Evolutionary conservation across 2,329 filamentous ascomycete genomes (phyloP).

Genomic region (Juglanconis oblonga): DNA sequence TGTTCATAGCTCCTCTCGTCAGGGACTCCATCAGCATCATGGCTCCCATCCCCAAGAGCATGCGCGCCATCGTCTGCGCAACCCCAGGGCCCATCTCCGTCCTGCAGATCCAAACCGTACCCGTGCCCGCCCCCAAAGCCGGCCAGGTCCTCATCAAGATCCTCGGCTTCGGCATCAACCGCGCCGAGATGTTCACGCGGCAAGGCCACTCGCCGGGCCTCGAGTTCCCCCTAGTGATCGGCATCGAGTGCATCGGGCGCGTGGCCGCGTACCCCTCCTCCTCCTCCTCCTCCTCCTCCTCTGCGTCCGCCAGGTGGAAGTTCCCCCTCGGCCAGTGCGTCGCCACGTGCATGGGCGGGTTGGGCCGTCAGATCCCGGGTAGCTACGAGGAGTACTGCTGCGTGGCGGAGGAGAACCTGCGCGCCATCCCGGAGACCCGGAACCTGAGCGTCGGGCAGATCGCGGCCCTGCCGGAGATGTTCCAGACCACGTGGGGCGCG

Average conservation of each 20-base stretch:
- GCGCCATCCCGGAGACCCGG: slow-evolving; percentile 27
- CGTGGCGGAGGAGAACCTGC: slow-evolving; percentile 38
- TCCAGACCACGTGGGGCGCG: slow-evolving; percentile 47
- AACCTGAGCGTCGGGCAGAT: slow-evolving; percentile 31
- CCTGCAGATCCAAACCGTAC: slow-evolving; percentile 35
- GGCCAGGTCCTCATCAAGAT: slow-evolving; percentile 40
- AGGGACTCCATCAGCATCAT: background rate
- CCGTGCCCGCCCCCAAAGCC: slow-evolving; percentile 34
- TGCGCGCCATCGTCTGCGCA: slow-evolving; percentile 42
- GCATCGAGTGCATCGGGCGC: slow-evolving; percentile 43
- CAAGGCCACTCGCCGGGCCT: slow-evolving; percentile 39
- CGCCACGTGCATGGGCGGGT: slow-evolving; percentile 46
- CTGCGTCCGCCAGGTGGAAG: slow-evolving; percentile 23
- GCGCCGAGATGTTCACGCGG: slow-evolving; percentile 43
- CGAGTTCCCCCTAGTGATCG: slow-evolving; percentile 40
- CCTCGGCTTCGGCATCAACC: slow-evolving; percentile 44
- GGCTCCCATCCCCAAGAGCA: slow-evolving; percentile 27
- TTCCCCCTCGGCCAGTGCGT: slow-evolving; percentile 39
- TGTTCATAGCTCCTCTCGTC: background rate
- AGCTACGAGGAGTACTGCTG: slow-evolving; percentile 48
- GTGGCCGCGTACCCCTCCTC: slow-evolving; percentile 34
- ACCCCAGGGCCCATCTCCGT: slow-evolving; percentile 35
- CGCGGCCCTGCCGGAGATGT: slow-evolving; percentile 48
- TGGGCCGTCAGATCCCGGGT: slow-evolving; percentile 44
- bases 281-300: slow-evolving; percentile 25